Conservation (phyloP, 805 yeast species). For the Ascoidea tarda region DNA sequence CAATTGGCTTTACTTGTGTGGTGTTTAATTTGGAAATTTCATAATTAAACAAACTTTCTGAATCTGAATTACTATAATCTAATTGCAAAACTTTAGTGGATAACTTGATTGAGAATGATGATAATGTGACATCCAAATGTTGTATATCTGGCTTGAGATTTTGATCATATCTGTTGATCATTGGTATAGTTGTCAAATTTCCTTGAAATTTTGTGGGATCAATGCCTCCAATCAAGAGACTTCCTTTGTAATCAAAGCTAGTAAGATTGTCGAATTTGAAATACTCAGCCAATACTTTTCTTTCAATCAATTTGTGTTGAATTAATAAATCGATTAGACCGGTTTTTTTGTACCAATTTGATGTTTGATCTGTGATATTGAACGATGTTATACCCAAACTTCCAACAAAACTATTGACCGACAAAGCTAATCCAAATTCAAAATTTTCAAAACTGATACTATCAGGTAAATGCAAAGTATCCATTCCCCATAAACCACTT, state of each 20-base stretch:
- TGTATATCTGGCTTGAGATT: background rate
- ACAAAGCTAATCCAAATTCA: conserved; percentile 7
- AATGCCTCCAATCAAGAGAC: background rate
- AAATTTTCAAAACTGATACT: conserved; percentile 1
- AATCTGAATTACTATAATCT: too few relatives aligned
- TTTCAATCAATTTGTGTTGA: too few relatives aligned
- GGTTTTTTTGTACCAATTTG: conserved; percentile 3
- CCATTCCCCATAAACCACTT: background rate
- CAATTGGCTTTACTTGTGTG: too few relatives aligned
- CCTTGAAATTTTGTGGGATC: background rate
- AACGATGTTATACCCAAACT: conserved; percentile 13
- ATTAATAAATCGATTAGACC: background rate
- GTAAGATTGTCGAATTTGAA: background rate
- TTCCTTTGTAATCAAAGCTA: background rate
- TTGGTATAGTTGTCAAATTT: background rate
- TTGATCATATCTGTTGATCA: background rate
- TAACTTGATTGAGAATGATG: background rate
- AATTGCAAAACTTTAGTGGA: too few relatives aligned
- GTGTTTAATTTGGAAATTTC: too few relatives aligned
- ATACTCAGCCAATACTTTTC: background rate
- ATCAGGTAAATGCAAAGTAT: conserved; percentile 4
- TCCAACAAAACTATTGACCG: conserved; percentile 14
- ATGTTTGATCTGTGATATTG: background rate
- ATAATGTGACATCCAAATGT: background rate
- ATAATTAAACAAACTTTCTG: too few relatives aligned